phyloP scores from a whole-genome alignment of 805 yeast species.

The Lipomyces orientalis region DNA sequence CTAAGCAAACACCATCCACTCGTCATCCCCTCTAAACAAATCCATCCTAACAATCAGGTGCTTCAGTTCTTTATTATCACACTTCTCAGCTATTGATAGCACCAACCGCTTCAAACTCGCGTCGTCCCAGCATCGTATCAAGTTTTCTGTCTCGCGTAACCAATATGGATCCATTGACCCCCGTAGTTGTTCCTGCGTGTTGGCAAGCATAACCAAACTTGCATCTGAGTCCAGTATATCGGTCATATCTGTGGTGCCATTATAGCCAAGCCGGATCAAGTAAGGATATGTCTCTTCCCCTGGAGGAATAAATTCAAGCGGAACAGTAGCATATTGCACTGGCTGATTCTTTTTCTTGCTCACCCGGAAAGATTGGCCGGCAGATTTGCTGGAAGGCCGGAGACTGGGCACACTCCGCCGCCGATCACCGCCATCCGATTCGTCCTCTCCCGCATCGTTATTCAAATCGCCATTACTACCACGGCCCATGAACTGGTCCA shows the following conservation, averaged over 20 bases:
- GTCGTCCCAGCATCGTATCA: slow-evolving; percentile 1
- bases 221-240: not conserved
- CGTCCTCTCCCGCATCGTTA: not conserved
- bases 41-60: slow-evolving; percentile 9
- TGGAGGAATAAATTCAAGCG: slow-evolving; percentile 13
- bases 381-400: not conserved
- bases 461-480: not conserved
- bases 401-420: not conserved
- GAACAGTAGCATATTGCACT: not conserved
- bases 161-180: slow-evolving; percentile 1
- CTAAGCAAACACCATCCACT: slow-evolving; percentile 22
- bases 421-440: not conserved
- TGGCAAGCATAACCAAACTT: not conserved
- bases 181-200: not conserved
- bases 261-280: not conserved
- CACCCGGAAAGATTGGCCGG: not conserved
- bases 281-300: slow-evolving; percentile 17
- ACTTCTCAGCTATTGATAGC: not conserved
- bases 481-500: not conserved
- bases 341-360: not conserved
- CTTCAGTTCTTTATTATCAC: not conserved
- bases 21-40: slow-evolving; percentile 12
- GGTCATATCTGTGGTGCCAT: not conserved
- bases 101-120: not conserved
- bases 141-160: not conserved